phyloP scores from a whole-genome alignment of 495 filamentous ascomycete genomes.

The Neurospora sp. region DNA sequence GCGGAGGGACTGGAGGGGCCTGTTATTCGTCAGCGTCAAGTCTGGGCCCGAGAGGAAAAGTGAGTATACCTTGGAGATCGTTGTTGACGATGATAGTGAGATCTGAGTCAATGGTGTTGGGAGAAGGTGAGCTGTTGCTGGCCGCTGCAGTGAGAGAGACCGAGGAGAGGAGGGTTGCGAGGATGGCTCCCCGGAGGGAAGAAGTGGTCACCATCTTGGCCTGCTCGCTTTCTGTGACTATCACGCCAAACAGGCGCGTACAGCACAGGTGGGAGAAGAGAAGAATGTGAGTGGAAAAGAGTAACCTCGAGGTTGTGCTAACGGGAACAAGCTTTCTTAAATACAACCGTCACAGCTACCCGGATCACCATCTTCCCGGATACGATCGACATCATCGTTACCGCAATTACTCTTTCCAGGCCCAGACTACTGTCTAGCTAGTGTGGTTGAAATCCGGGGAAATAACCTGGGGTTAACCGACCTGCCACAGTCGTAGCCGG shows the following conservation, averaged over 20 bases:
- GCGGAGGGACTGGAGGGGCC: conserved; percentile 26
- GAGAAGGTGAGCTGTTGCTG: conserved; percentile 14
- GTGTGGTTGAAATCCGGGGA: neutral
- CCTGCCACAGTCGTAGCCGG: neutral
- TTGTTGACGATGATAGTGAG: conserved; percentile 30
- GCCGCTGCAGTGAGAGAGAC: conserved; percentile 9
- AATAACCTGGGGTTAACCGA: neutral
- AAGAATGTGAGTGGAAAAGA: neutral
- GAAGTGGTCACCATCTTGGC: neutral
- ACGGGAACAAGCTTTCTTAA: neutral
- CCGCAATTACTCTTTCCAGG: neutral
- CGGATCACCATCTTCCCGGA: neutral
- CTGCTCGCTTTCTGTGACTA: neutral
- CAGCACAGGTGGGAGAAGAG: neutral
- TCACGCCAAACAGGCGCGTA: neutral
- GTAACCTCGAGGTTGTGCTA: neutral
- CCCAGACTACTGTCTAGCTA: neutral
- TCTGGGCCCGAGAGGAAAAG: neutral
- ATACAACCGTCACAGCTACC: neutral
- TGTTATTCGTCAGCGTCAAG: conserved; percentile 1
- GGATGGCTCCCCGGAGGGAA: neutral
- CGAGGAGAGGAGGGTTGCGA: conserved; percentile 3
- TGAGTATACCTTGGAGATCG: conserved; percentile 30
- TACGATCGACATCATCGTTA: neutral
- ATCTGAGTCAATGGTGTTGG: conserved; percentile 25